phyloP scores from a whole-genome alignment of 179 eudicot species.

The Corrigiola litoralis region DNA sequence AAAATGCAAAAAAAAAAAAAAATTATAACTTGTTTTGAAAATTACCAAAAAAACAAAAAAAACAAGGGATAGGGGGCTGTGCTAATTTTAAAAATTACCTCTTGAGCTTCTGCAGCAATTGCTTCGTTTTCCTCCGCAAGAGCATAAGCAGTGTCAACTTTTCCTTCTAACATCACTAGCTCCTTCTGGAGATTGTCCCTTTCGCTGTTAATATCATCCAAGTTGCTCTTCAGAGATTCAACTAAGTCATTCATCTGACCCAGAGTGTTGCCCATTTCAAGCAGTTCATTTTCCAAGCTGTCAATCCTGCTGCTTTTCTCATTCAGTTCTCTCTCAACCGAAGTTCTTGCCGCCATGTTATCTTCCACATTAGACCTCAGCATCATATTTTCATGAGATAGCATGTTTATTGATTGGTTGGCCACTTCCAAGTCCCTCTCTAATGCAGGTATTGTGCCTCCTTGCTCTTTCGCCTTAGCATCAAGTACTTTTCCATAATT shows the following conservation, averaged over 20 bases:
- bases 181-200: slow-evolving; percentile 51
- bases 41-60: neutral
- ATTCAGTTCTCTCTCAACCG: slow-evolving; percentile 45
- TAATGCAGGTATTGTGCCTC: slow-evolving; percentile 34
- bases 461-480: slow-evolving; percentile 53
- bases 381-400: slow-evolving; percentile 45
- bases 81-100: slow-evolving; percentile 41
- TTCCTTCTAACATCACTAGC: slow-evolving; percentile 45
- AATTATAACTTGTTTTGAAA: neutral
- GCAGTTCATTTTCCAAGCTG: slow-evolving; percentile 55
- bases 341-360: slow-evolving; percentile 36
- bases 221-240: slow-evolving; percentile 51
- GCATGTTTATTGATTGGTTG: slow-evolving; percentile 33
- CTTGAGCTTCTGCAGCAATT: slow-evolving; percentile 68
- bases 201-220: slow-evolving; percentile 44
- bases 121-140: slow-evolving; percentile 83
- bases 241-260: slow-evolving; percentile 38
- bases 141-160: slow-evolving; percentile 68
- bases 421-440: slow-evolving; percentile 46
- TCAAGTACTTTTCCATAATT: slow-evolving; percentile 44
- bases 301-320: slow-evolving; percentile 48
- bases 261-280: slow-evolving; percentile 52
- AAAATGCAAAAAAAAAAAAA: neutral
- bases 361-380: slow-evolving; percentile 39
- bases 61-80: neutral